These are phyloP conservation scores for Aristolochia contorta DNA, from an alignment of 164 flowering plant species.

Conservation along the genomic window DNA sequence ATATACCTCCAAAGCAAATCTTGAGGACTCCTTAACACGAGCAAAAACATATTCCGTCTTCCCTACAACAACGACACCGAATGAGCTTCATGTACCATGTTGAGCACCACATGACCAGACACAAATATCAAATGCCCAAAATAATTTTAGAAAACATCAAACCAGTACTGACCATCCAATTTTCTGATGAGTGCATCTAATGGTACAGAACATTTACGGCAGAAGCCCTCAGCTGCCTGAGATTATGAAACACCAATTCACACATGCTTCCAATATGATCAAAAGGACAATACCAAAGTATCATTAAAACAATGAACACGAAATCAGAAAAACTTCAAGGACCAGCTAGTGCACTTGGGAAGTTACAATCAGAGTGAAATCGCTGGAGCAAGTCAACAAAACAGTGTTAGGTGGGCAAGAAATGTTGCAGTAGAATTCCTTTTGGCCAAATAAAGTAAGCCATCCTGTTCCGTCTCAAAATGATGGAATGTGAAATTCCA, in stretches of 20 bases:
- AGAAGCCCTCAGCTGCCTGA: slow-evolving; percentile 96
- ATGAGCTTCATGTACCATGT: no score
- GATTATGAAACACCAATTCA: slow-evolving; percentile 1
- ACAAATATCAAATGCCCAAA: no score
- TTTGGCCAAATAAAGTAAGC: no score
- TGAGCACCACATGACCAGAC: neutral
- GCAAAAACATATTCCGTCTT: slow-evolving; percentile 69
- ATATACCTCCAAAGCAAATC: slow-evolving; percentile 65
- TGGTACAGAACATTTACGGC: slow-evolving; percentile 59
- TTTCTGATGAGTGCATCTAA: slow-evolving; percentile 43
- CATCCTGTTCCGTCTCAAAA: no score
- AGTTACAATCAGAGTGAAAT: no score
- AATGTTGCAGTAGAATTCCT: no score
- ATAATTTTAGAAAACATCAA: no score
- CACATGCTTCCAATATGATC: neutral
- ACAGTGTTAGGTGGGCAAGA: no score
- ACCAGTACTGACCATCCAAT: slow-evolving; percentile 46
- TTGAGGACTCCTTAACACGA: slow-evolving; percentile 52
- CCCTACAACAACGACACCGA: slow-evolving; percentile 43
- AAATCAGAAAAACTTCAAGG: no score
- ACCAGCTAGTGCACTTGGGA: no score
- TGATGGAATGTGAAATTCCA: no score
- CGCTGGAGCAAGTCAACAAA: no score
- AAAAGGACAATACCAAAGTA: neutral
- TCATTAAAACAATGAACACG: neutral